A percentile compares a stretch with the other conserved stretches of the same genome.
phyloP scores from a whole-genome alignment of 2,329 filamentous ascomycete species.

The Phaeosphaeria sp. region DNA sequence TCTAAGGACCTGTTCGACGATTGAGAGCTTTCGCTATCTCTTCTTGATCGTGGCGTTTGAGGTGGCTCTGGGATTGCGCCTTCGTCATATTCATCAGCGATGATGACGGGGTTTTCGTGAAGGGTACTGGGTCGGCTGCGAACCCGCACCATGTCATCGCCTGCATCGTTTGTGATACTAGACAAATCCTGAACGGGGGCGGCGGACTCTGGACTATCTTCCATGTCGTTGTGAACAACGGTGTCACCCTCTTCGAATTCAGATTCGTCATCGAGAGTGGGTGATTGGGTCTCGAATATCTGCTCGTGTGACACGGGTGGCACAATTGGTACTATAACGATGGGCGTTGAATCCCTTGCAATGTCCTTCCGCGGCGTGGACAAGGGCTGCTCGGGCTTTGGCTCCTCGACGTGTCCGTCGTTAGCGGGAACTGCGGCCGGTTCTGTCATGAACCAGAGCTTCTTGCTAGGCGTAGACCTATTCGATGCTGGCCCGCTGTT shows the following conservation, averaged over 20 bases:
- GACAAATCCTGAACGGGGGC: slow-evolving; percentile 5
- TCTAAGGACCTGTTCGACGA: slow-evolving; percentile 39
- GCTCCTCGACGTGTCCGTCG: neutral
- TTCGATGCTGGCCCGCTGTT: neutral
- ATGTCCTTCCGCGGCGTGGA: neutral
- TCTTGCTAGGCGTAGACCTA: slow-evolving; percentile 2
- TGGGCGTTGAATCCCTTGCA: neutral
- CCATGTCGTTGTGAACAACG: slow-evolving; percentile 38
- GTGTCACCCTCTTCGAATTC: slow-evolving; percentile 47
- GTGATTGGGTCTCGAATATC: slow-evolving; percentile 6
- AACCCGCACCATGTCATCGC: neutral
- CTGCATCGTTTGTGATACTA: neutral
- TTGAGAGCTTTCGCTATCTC: slow-evolving; percentile 38
- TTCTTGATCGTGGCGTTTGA: slow-evolving; percentile 40
- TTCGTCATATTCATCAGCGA: slow-evolving; percentile 23
- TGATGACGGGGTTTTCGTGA: slow-evolving; percentile 26
- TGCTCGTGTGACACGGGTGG: neutral
- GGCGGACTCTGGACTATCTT: slow-evolving; percentile 12
- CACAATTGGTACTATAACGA: neutral
- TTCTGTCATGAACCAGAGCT: slow-evolving; percentile 7
- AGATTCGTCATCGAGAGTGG: slow-evolving; percentile 30
- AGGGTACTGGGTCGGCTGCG: slow-evolving; percentile 5
- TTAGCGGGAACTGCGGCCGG: neutral
- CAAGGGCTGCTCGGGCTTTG: neutral
- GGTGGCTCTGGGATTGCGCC: slow-evolving; percentile 24